These are phyloP conservation scores for Acmispon strigosus DNA, from an alignment of 306 rosid species.

Conservation along the genomic window DNA sequence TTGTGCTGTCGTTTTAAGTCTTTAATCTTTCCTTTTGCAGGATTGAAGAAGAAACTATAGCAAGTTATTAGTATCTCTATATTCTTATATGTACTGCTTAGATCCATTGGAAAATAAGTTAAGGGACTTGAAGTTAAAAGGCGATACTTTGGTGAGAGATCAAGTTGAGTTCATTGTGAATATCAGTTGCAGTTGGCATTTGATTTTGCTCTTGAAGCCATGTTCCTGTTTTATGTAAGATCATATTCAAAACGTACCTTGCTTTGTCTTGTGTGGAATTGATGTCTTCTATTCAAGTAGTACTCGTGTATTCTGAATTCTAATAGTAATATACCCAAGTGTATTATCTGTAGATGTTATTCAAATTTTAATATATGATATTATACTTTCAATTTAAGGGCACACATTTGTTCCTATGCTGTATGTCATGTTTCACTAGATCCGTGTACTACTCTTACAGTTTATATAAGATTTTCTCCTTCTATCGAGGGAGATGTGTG, in stretches of 20 bases:
- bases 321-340: neutral
- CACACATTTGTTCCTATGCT: no score
- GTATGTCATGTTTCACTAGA: no score
- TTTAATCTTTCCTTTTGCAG: slow-evolving; percentile 12
- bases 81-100: neutral
- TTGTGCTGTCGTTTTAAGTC: neutral
- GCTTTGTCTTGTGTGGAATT: neutral
- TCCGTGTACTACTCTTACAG: no score
- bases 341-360: neutral
- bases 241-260: neutral
- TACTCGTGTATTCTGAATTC: neutral
- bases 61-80: neutral
- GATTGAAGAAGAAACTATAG: slow-evolving; percentile 17
- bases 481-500: no score
- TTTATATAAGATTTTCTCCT: no score
- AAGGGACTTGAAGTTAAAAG: neutral
- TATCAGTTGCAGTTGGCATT: slow-evolving; percentile 6
- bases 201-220: slow-evolving; percentile 7
- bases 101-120: neutral
- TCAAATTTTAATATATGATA: neutral
- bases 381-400: no score
- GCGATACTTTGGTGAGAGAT: neutral
- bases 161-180: neutral
- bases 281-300: neutral
- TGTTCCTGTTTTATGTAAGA: neutral